Evolutionary conservation across 2,329 filamentous ascomycete species (phyloP).

Genomic region (Epichloe hybrida): DNA sequence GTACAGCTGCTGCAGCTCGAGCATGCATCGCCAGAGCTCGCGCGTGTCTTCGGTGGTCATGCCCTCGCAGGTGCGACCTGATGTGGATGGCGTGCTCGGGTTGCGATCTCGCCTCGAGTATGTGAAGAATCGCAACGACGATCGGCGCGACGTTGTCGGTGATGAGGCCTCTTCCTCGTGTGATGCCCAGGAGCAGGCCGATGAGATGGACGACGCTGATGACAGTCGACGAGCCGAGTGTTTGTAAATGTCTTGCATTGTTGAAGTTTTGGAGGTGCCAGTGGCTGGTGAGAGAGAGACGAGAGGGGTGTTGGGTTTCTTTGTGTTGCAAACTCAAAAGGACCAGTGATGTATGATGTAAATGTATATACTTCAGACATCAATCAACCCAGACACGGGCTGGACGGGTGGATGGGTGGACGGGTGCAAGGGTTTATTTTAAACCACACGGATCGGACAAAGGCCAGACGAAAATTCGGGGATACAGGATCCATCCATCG

Average conservation of each 20-base stretch:
- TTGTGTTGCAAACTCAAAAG: background rate
- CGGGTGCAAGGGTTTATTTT: background rate
- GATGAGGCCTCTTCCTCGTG: slow-evolving; percentile 1
- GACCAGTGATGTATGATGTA: background rate
- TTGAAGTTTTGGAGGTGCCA: background rate
- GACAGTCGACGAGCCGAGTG: background rate
- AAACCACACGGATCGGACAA: background rate
- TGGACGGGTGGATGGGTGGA: background rate
- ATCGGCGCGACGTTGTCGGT: slow-evolving; percentile 13
- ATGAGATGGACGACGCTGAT: slow-evolving; percentile 2
- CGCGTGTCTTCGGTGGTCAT: slow-evolving; percentile 25
- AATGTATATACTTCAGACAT: background rate
- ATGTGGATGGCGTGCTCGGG: slow-evolving; percentile 6
- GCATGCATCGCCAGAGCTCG: slow-evolving; percentile 34
- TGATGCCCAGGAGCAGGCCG: background rate
- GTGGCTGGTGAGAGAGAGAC: background rate
- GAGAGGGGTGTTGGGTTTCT: background rate
- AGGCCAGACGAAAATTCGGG: background rate
- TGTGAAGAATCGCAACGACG: slow-evolving; percentile 7
- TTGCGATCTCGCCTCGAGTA: slow-evolving; percentile 3
- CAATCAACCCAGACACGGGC: background rate
- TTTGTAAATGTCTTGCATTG: background rate
- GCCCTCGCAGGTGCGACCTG: slow-evolving; percentile 18
- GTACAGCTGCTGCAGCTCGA: slow-evolving; percentile 31
- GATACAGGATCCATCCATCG: background rate